Evolutionary conservation across 73 alveolate species (phyloP).

Genomic region (Paramecium sonneborni): DNA sequence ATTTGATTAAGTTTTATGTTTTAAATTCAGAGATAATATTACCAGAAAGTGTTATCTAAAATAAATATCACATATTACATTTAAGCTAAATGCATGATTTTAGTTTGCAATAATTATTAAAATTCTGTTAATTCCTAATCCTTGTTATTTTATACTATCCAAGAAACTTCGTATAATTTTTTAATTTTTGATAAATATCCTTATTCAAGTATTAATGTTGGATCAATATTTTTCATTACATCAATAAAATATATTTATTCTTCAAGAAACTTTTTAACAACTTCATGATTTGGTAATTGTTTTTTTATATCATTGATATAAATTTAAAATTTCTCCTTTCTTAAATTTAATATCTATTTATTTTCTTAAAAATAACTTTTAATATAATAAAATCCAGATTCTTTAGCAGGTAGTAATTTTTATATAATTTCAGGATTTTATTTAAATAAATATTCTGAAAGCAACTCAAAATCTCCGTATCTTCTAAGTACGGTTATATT

Average conservation of each 20-base stretch:
- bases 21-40: too few relatives aligned
- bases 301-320: constrained; percentile 10
- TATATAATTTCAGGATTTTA: not conserved
- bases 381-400: not conserved
- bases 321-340: not conserved
- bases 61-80: too few relatives aligned
- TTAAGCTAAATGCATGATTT: not conserved
- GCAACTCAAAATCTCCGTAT: not conserved
- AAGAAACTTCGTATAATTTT: not conserved
- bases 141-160: not conserved
- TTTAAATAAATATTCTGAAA: constrained; percentile 11
- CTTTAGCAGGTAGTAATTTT: not conserved
- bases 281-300: not conserved
- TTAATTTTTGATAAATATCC: not conserved
- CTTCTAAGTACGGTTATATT: not conserved
- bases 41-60: too few relatives aligned
- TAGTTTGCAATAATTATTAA: too few relatives aligned
- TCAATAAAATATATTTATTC: not conserved
- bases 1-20: too few relatives aligned
- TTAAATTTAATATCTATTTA: not conserved
- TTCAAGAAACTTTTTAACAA: not conserved
- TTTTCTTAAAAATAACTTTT: not conserved
- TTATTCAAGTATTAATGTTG: not conserved
- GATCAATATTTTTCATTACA: not conserved
- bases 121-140: not conserved